These are phyloP conservation scores for Heliosperma pusillum DNA, from an alignment of 148 eudicot genomes.

Conservation along the genomic window DNA sequence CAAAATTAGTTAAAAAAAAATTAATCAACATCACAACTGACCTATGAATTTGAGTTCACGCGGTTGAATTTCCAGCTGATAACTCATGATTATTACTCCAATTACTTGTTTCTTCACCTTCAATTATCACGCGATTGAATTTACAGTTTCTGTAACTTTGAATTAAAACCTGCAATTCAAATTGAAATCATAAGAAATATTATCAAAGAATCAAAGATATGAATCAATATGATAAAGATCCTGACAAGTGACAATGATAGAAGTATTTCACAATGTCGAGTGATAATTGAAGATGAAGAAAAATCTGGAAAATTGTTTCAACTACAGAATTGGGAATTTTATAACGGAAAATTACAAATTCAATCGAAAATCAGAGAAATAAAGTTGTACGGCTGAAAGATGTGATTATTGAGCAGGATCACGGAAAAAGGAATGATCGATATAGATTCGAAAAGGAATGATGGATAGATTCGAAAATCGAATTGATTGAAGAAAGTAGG, in stretches of 20 bases:
- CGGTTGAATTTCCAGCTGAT: conserved; percentile 59
- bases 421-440: not conserved
- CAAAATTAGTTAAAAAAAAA: not conserved
- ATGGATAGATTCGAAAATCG: not conserved
- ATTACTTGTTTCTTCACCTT: too few species aligned
- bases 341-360: not conserved
- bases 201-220: not conserved
- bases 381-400: not conserved
- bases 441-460: not conserved
- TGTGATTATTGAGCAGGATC: not conserved
- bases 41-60: conserved; percentile 52
- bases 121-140: too few species aligned
- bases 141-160: conserved; percentile 21
- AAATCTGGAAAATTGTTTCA: not conserved
- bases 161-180: not conserved
- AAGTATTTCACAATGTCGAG: not conserved
- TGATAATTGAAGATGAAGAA: not conserved
- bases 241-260: not conserved
- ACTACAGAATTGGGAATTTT: conserved; percentile 1
- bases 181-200: not conserved
- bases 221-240: not conserved
- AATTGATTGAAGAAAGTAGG: not conserved
- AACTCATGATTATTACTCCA: conserved; percentile 34
- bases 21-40: conserved; percentile 21
- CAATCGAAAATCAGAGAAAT: not conserved